Conservation (phyloP, 495 filamentous ascomycete species). For the Penicillium lividum region DNA sequence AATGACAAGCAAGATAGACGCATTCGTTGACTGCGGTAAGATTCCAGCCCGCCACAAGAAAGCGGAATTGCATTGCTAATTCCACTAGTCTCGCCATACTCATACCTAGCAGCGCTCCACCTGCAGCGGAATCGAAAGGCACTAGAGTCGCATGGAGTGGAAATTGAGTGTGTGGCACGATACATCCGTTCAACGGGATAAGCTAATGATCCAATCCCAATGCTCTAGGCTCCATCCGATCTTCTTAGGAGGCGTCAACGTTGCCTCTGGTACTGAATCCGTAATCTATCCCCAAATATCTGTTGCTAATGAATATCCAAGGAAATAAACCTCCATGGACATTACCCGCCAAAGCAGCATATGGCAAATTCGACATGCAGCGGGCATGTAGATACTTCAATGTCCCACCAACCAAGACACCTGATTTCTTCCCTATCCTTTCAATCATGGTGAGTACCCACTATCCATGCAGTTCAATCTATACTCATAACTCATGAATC, state of each 20-base stretch:
- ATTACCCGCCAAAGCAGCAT: conserved; percentile 63
- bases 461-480: background rate
- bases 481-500: background rate
- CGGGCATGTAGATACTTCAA: conserved; percentile 60
- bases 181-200: background rate
- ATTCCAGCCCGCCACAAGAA: background rate
- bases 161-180: conserved; percentile 55
- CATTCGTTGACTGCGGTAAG: conserved; percentile 32
- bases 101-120: conserved; percentile 62
- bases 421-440: conserved; percentile 53
- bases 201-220: conserved; percentile 3
- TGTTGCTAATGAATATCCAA: conserved; percentile 13
- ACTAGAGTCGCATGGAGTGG: conserved; percentile 57
- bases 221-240: conserved; percentile 61
- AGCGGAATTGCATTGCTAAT: background rate
- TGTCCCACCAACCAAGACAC: conserved; percentile 42
- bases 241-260: conserved; percentile 74
- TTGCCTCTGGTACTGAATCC: conserved; percentile 50
- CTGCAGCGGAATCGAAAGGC: conserved; percentile 54
- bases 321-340: conserved; percentile 77
- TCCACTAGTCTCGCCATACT: conserved; percentile 64
- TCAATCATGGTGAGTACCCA: conserved; percentile 42
- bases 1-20: conserved; percentile 32
- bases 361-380: conserved; percentile 53
- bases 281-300: background rate